Conservation (phyloP, 345 rosid genomes). For the Salix koriyanagi region DNA sequence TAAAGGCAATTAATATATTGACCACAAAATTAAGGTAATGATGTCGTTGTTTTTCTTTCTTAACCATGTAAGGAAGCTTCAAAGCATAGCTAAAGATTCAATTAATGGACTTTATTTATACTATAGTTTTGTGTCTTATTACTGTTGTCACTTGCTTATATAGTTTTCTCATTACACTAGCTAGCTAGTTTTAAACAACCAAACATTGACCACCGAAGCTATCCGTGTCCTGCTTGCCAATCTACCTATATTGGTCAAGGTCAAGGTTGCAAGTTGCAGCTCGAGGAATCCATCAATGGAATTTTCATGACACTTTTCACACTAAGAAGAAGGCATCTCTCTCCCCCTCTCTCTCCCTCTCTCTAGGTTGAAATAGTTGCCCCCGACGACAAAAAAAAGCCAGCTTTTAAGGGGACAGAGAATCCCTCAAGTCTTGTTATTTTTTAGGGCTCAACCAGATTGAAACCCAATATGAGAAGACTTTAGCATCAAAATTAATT, state of each 20-base stretch:
- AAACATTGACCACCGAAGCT: neutral
- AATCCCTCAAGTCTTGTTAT: constrained; percentile 21
- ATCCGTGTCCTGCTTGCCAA: too few relatives aligned
- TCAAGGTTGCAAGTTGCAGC: neutral
- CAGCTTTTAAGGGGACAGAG: constrained; percentile 38
- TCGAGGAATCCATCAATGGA: constrained; percentile 16
- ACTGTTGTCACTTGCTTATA: too few relatives aligned
- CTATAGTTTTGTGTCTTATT: too few relatives aligned
- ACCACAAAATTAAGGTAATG: neutral
- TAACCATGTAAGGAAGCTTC: too few relatives aligned
- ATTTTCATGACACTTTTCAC: neutral
- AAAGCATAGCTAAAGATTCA: too few relatives aligned
- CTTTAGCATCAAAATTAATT: constrained; percentile 3
- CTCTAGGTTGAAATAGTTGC: constrained; percentile 21
- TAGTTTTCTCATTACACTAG: neutral
- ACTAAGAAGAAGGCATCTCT: constrained; percentile 13
- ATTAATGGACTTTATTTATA: too few relatives aligned
- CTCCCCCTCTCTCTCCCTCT: neutral
- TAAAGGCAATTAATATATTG: neutral
- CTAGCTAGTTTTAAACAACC: neutral
- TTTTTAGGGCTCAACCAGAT: neutral
- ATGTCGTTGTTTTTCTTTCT: neutral
- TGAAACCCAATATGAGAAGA: constrained; percentile 15
- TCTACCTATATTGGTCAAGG: too few relatives aligned
- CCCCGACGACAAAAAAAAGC: constrained; percentile 45